phyloP scores from a whole-genome alignment of 2,329 filamentous ascomycete genomes.

The Fusarium odoratissimum region DNA sequence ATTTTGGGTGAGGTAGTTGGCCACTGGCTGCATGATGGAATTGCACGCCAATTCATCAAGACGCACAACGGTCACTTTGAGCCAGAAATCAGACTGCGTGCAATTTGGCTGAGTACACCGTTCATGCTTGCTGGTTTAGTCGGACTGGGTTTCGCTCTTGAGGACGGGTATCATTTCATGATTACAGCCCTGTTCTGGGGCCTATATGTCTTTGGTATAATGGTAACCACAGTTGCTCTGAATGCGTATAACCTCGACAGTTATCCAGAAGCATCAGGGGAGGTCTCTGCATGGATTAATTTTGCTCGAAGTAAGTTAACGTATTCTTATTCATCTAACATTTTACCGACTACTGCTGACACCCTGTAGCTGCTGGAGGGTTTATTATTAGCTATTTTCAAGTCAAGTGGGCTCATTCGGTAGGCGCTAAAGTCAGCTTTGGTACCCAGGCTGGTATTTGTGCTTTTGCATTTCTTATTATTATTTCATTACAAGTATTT shows the following conservation, averaged over 20 bases:
- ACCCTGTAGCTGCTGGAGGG: neutral
- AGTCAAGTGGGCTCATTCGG: neutral
- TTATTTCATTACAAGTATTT: fast-evolving
- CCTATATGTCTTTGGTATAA: neutral
- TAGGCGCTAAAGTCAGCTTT: neutral
- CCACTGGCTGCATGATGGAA: neutral
- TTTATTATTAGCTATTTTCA: neutral
- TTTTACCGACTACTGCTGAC: fast-evolving
- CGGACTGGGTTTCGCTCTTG: neutral
- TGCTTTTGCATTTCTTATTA: neutral
- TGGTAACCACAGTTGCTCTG: neutral
- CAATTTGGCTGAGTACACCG: neutral
- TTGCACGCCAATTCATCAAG: neutral
- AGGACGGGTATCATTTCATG: neutral
- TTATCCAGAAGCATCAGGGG: neutral
- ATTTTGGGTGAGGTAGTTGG: neutral
- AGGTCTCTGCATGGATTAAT: neutral
- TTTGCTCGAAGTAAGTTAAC: neutral
- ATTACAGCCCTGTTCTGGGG: neutral
- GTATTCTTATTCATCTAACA: no score
- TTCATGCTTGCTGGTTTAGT: neutral
- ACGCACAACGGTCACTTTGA: neutral
- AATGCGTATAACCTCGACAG: neutral
- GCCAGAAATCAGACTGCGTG: neutral
- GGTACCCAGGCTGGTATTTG: neutral